Percentiles rank a stretch among this genome's conserved stretches.
Evolutionary conservation across 768 basidiomycete species (phyloP).

Genomic region (Pleurotus tuber-regium): DNA sequence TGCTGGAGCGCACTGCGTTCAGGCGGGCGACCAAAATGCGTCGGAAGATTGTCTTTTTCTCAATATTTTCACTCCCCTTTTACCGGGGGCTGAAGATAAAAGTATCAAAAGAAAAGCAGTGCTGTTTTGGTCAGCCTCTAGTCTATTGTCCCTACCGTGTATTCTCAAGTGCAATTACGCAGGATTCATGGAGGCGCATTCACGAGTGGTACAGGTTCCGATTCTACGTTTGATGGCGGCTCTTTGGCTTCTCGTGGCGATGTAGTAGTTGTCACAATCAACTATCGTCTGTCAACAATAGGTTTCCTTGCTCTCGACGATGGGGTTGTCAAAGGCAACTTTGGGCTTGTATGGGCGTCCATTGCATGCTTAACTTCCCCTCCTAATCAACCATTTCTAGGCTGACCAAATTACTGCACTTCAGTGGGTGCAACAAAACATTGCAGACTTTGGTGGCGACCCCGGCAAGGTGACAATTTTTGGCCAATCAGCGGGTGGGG

Average conservation of each 20-base stretch:
- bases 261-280: slow-evolving; percentile 62
- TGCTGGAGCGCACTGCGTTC: slow-evolving; percentile 27
- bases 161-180: not conserved
- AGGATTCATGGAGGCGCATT: slow-evolving; percentile 48
- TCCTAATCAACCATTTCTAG: not conserved
- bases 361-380: not conserved
- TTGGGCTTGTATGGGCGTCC: slow-evolving; percentile 39
- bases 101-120: slow-evolving; percentile 34
- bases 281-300: slow-evolving; percentile 61
- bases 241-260: slow-evolving; percentile 49
- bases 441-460: slow-evolving; percentile 56
- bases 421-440: slow-evolving; percentile 57
- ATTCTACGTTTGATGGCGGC: slow-evolving; percentile 41
- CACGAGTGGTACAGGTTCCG: slow-evolving; percentile 35
- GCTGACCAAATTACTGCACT: slow-evolving; percentile 29
- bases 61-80: slow-evolving; percentile 42
- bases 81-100: slow-evolving; percentile 19
- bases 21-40: slow-evolving; percentile 24
- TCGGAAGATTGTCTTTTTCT: slow-evolving; percentile 41
- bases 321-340: slow-evolving; percentile 33
- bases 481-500: slow-evolving; percentile 23
- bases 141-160: not conserved
- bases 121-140: slow-evolving; percentile 34
- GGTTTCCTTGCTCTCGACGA: slow-evolving; percentile 59
- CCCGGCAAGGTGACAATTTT: slow-evolving; percentile 43